Percentiles rank a stretch among this genome's conserved stretches.
Evolutionary conservation across 2,329 filamentous ascomycete genomes (phyloP).

Genomic region (Neopestalotiopsis rosae): DNA sequence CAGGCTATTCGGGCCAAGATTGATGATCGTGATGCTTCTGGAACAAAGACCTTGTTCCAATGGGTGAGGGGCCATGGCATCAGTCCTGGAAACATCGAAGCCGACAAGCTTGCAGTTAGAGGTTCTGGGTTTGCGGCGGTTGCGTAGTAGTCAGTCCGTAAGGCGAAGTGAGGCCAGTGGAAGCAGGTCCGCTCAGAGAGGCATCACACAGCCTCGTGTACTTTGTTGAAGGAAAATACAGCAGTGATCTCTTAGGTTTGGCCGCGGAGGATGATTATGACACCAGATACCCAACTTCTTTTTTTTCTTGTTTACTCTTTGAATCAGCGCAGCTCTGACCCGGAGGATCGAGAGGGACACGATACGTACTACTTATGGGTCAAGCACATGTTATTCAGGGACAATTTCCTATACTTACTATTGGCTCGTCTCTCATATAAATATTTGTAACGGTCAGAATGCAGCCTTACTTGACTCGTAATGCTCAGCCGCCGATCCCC

Average conservation of each 20-base stretch:
- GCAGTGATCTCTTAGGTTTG: neutral
- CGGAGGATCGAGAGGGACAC: neutral
- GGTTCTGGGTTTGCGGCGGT: slow-evolving; percentile 52
- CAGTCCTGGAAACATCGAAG: slow-evolving; percentile 77
- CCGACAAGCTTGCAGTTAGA: slow-evolving; percentile 77
- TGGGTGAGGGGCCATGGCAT: slow-evolving; percentile 90
- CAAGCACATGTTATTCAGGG: too few species aligned
- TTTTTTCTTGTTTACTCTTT: neutral
- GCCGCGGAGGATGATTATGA: neutral
- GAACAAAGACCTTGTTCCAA: slow-evolving; percentile 71
- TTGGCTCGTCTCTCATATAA: too few species aligned
- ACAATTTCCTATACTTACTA: too few species aligned
- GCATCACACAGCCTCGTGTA: neutral
- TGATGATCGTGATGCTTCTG: slow-evolving; percentile 66
- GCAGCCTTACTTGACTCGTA: too few species aligned
- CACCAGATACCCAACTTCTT: neutral
- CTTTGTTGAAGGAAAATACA: neutral
- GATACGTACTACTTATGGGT: neutral
- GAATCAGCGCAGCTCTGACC: neutral
- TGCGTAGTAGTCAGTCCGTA: neutral
- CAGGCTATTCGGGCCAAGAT: slow-evolving; percentile 74
- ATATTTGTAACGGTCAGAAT: too few species aligned
- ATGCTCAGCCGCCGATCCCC: too few species aligned
- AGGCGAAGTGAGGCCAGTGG: neutral
- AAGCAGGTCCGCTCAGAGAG: too few species aligned